Base-by-base conservation (phyloP, 805 yeast genomes). In the Starmerella stigmatis region DNA sequence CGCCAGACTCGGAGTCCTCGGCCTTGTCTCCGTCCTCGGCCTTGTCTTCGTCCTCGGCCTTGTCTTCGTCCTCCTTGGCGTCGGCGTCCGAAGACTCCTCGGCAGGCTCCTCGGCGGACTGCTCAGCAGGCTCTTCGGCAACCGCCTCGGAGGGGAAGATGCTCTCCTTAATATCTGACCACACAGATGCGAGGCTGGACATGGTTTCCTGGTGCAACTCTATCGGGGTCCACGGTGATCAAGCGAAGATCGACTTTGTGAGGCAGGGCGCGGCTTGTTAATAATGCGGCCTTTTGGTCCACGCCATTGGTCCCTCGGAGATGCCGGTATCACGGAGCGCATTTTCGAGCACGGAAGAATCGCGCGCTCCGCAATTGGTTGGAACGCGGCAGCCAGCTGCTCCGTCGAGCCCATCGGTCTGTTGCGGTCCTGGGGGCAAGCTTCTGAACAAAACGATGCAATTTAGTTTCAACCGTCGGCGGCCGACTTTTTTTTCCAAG, bases 131-230 rank as follows among this genome's bases (percentile, higher is more conserved):
- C 46, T 55, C 68, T 42, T 83, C 94, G 59, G 94, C 96, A 68
- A 73, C 78, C 43, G 94, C 94, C 46, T 73, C 73, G 57, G 83
- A 73, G 63, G 95, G 94, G 55, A 76, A 68, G 54, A 83, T 71
- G 50, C 81, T 74, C 62, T 85, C 94, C 68, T 82, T 80, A 61
- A 86, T 68, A 67, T 85, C 94, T 63, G 70, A 74, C 59, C 77
- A 72, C 60, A 76, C 69, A 56, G 53, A 47, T 17, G 58, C 52
- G 49, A 57, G 44, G 27, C 52, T 45, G 25, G 55, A 49, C 57
- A 55, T 55, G 25, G 16, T 41, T 34, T 36, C 40, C 38, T 34
- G 10, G n/a, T 17, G 23, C 26, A 23, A 16, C 16, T 27, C 23
- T 32, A 31, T 30, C 28, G 25, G 36, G 32, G 9, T 36, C 30